phyloP scores from a whole-genome alignment of 805 yeast species.

The Wickerhamiella australiensis region DNA sequence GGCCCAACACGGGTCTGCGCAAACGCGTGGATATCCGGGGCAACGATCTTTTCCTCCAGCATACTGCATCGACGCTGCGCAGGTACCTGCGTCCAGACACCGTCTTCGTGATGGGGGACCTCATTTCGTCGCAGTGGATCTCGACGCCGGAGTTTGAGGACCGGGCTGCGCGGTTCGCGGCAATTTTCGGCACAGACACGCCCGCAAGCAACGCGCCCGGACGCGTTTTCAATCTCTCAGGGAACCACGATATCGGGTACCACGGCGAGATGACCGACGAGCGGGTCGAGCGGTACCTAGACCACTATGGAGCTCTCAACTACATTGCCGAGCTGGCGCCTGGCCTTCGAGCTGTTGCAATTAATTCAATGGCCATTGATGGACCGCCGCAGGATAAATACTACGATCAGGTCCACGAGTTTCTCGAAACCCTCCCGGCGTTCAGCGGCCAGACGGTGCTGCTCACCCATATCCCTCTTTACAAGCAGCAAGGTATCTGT shows the following conservation, averaged over 20 bases:
- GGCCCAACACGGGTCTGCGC: slow-evolving; percentile 57
- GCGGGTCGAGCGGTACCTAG: slow-evolving; percentile 67
- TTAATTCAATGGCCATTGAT: slow-evolving; percentile 73
- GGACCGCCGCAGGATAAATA: slow-evolving; percentile 79
- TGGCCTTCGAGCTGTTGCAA: slow-evolving; percentile 76
- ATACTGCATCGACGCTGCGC: slow-evolving; percentile 58
- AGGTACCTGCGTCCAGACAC: slow-evolving; percentile 56
- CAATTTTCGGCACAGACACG: slow-evolving; percentile 27
- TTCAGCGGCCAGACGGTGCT: slow-evolving; percentile 72
- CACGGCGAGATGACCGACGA: slow-evolving; percentile 90
- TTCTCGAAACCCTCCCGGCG: slow-evolving; percentile 47
- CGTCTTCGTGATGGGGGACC: slow-evolving; percentile 85
- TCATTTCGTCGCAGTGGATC: slow-evolving; percentile 92
- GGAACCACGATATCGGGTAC: slow-evolving; percentile 94
- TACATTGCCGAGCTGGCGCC: slow-evolving; percentile 54
- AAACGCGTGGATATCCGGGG: slow-evolving; percentile 76
- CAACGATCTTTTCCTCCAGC: slow-evolving; percentile 81
- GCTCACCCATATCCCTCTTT: slow-evolving; percentile 81
- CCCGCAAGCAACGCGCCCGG: slow-evolving; percentile 9
- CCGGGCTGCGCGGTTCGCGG: slow-evolving; percentile 51
- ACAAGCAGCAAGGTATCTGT: slow-evolving; percentile 71
- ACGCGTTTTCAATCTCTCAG: slow-evolving; percentile 65
- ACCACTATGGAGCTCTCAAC: slow-evolving; percentile 73
- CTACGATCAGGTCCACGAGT: slow-evolving; percentile 59
- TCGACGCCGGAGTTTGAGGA: slow-evolving; percentile 71